Percentiles rank a stretch among this genome's conserved stretches.
Conservation (phyloP, 306 rosid genomes). For the Casuarina equisetifolia region DNA sequence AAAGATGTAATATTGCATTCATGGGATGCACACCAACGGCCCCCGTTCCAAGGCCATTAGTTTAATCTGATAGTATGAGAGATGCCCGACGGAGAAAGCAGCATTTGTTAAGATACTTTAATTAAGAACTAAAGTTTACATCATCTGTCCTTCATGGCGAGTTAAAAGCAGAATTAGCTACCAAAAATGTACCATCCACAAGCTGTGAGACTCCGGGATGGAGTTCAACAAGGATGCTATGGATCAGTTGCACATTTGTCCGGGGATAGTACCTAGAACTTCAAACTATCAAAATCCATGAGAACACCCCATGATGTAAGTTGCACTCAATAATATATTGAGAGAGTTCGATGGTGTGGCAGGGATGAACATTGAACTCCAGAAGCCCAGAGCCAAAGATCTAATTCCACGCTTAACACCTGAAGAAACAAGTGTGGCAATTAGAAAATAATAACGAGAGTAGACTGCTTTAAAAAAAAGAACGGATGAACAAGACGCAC, state of each 20-base stretch:
- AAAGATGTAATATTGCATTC: neutral
- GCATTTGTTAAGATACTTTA: neutral
- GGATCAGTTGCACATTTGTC: constrained; percentile 13
- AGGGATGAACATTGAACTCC: constrained; percentile 71
- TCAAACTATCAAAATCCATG: constrained; percentile 17
- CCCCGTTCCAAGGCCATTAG: neutral
- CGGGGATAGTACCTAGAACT: constrained; percentile 25
- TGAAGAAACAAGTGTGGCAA: constrained; percentile 33
- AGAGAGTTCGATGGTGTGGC: constrained; percentile 90
- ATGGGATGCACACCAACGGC: neutral
- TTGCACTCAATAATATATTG: constrained; percentile 68
- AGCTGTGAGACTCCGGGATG: neutral
- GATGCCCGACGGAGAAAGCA: neutral
- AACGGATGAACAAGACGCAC: constrained; percentile 3
- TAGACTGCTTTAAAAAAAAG: neutral
- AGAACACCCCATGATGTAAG: constrained; percentile 14
- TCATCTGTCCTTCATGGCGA: neutral
- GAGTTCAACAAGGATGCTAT: neutral
- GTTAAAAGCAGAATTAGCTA: neutral
- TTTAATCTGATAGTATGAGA: neutral
- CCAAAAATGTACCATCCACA: neutral
- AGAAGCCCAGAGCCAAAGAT: constrained; percentile 98
- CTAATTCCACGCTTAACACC: constrained; percentile 98
- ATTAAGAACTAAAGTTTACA: neutral
- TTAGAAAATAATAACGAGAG: constrained; percentile 14